phyloP scores from a whole-genome alignment of 441 rosid species.

The Pelargonium myrrhifolium region DNA sequence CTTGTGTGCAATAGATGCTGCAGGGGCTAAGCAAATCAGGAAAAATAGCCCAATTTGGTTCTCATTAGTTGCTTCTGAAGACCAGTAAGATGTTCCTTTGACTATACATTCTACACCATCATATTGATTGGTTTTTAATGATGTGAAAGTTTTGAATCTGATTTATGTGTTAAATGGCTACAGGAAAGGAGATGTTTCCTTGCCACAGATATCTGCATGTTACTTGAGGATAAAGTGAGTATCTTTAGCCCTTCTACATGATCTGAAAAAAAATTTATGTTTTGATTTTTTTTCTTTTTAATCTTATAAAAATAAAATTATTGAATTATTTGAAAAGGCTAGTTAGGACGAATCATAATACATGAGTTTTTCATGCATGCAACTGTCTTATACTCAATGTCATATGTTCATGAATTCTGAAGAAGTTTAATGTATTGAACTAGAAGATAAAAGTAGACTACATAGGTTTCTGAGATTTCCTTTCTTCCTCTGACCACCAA shows the following conservation, averaged over 20 bases:
- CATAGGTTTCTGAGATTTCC: too few species aligned
- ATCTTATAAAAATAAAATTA: too few species aligned
- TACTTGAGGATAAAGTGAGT: conserved; percentile 79
- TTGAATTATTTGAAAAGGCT: too few species aligned
- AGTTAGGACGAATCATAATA: too few species aligned
- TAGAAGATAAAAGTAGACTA: too few species aligned
- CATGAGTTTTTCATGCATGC: too few species aligned
- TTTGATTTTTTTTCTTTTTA: too few species aligned
- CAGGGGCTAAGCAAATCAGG: conserved; percentile 31
- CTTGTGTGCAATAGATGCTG: conserved; percentile 33
- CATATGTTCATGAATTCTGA: too few species aligned
- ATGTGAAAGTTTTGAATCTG: background rate
- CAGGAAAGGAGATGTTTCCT: conserved; percentile 54
- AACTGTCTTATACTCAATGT: too few species aligned
- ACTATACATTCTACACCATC: background rate
- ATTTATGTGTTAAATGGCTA: conserved; percentile 23
- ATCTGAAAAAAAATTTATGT: too few species aligned
- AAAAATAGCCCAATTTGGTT: conserved; percentile 57
- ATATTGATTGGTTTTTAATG: background rate
- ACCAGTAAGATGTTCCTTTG: conserved; percentile 39
- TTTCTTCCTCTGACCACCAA: too few species aligned
- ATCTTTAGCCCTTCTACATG: conserved; percentile 11
- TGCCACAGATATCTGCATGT: conserved; percentile 60
- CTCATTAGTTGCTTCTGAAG: conserved; percentile 55
- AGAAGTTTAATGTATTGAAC: too few species aligned